phyloP scores from a whole-genome alignment of 257 asterid genomes.

The Solanum sejunctum region DNA sequence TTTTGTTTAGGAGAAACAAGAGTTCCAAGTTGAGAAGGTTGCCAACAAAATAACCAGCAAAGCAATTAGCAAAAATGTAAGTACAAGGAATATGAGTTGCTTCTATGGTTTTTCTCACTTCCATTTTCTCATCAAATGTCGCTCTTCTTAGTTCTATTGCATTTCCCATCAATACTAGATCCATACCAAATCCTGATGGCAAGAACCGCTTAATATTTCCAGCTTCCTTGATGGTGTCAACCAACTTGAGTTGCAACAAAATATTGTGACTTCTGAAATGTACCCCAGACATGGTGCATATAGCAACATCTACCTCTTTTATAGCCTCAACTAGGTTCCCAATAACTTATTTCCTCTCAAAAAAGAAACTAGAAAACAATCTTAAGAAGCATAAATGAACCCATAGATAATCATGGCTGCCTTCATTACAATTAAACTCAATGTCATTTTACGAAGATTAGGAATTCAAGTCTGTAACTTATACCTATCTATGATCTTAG shows the following conservation, averaged over 20 bases:
- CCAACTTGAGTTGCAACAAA: too few relatives aligned
- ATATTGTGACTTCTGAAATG: too few relatives aligned
- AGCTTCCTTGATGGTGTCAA: too few relatives aligned
- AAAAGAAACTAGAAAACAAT: neutral
- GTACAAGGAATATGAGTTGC: slow-evolving; percentile 65
- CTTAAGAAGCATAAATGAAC: neutral
- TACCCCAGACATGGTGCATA: too few relatives aligned
- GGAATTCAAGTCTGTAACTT: neutral
- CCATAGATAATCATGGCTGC: neutral
- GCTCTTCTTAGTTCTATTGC: slow-evolving; percentile 77
- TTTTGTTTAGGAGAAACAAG: slow-evolving; percentile 54
- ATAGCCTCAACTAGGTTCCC: too few relatives aligned
- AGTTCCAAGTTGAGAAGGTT: slow-evolving; percentile 60
- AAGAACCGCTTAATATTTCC: slow-evolving; percentile 40
- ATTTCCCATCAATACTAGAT: slow-evolving; percentile 55
- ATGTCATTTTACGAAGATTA: neutral
- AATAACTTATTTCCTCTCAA: neutral
- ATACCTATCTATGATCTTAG: neutral
- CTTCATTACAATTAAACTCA: neutral
- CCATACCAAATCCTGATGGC: slow-evolving; percentile 82
- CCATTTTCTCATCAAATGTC: slow-evolving; percentile 81
- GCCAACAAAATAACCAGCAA: slow-evolving; percentile 63
- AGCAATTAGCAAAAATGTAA: slow-evolving; percentile 65
- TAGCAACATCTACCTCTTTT: too few relatives aligned
- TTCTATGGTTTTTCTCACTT: slow-evolving; percentile 51